A percentile compares a stretch with the other conserved stretches of the same genome.
phyloP scores from a whole-genome alignment of 163 green algal species.

The Scenedesmus sp. region DNA sequence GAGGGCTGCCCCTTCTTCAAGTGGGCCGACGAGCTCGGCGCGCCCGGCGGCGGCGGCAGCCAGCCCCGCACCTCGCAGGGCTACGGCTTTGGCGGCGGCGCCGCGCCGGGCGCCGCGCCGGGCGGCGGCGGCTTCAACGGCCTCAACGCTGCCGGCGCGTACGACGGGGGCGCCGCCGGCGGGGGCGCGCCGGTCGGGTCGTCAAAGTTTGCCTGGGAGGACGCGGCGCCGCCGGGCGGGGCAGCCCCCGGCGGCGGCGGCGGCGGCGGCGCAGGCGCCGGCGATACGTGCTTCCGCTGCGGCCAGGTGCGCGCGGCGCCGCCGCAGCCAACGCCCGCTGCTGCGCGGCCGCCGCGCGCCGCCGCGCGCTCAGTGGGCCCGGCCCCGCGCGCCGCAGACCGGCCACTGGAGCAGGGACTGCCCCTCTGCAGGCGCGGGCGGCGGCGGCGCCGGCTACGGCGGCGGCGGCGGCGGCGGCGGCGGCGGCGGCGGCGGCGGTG shows the following conservation, averaged over 20 bases:
- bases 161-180: background rate
- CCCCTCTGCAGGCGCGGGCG: constrained; percentile 1
- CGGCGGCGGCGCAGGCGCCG: background rate
- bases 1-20: no score
- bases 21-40: constrained; percentile 12
- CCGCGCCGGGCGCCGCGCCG: background rate
- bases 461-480: background rate
- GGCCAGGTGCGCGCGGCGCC: no score
- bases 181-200: background rate
- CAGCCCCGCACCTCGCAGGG: background rate
- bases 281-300: constrained; percentile 4
- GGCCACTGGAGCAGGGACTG: constrained; percentile 9
- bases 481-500: background rate
- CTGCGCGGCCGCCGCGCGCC: no score
- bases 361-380: no score
- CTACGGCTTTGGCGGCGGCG: background rate
- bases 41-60: background rate
- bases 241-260: background rate
- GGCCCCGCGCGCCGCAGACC: no score
- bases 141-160: background rate
- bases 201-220: constrained; percentile 22
- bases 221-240: background rate
- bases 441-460: background rate
- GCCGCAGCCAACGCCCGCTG: no score
- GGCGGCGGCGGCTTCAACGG: background rate